Conservation (phyloP, 768 basidiomycete species). For the Lactifluus subvellereus region DNA sequence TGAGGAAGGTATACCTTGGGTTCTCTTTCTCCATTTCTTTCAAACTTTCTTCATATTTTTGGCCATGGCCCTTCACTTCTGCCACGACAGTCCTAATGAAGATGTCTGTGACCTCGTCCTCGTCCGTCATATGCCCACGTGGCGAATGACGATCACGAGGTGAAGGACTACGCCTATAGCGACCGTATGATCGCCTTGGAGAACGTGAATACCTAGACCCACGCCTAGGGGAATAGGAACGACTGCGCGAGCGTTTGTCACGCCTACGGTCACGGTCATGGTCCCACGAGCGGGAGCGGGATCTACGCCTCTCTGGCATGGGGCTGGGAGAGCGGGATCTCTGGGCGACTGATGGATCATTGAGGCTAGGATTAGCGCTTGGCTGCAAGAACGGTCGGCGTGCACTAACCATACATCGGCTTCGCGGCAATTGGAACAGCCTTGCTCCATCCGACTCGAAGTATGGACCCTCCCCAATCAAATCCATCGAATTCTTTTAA, state of each 20-base stretch:
- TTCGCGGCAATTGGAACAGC: constrained; percentile 81
- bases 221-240: constrained; percentile 37
- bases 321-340: constrained; percentile 31
- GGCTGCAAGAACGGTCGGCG: not conserved
- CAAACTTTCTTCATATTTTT: constrained; percentile 68
- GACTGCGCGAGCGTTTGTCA: constrained; percentile 33
- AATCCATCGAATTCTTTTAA: constrained; percentile 86
- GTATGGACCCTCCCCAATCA: constrained; percentile 87
- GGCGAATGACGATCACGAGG: constrained; percentile 37
- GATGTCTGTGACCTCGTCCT: constrained; percentile 69
- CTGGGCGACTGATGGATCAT: constrained; percentile 10
- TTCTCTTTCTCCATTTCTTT: constrained; percentile 74
- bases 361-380: not conserved
- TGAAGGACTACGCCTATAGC: constrained; percentile 41
- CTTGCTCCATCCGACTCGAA: constrained; percentile 96
- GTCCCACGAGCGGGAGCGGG: constrained; percentile 24
- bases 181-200: constrained; percentile 35
- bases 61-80: constrained; percentile 77
- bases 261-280: constrained; percentile 32
- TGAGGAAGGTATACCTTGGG: constrained; percentile 75
- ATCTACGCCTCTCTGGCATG: constrained; percentile 33
- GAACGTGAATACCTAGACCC: constrained; percentile 35
- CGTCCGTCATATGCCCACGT: constrained; percentile 39
- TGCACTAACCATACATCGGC: constrained; percentile 67
- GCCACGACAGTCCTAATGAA: constrained; percentile 86